Conservation (phyloP, 1,284 basidiomycete genomes). For the Trichosporon faecale region DNA sequence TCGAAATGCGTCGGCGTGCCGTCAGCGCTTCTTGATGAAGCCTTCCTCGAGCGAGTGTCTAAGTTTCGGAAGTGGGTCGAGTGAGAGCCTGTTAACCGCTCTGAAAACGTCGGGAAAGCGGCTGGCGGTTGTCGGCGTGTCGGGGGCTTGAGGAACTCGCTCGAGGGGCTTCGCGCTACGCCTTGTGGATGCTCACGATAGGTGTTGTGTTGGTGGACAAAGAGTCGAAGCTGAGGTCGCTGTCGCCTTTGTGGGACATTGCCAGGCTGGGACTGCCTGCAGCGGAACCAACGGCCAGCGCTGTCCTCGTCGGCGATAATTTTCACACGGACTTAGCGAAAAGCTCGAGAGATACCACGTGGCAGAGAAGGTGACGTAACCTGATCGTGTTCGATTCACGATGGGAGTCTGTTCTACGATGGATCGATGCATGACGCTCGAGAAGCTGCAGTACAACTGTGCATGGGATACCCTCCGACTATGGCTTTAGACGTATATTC, state of each 20-base stretch:
- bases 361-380: background rate
- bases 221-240: slow-evolving; percentile 10
- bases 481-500: too few relatives aligned
- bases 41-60: background rate
- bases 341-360: background rate
- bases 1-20: background rate
- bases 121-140: background rate
- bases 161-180: slow-evolving; percentile 8
- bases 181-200: slow-evolving; percentile 9
- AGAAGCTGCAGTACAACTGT: too few relatives aligned
- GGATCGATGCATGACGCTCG: too few relatives aligned
- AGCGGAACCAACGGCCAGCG: background rate
- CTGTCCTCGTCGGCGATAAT: background rate
- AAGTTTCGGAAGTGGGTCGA: background rate
- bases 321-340: background rate
- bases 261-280: background rate
- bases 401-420: too few relatives aligned
- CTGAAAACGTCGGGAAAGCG: background rate
- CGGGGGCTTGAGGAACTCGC: slow-evolving; percentile 3
- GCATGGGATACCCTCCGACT: too few relatives aligned
- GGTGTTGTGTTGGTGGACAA: slow-evolving; percentile 12
- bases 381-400: too few relatives aligned
- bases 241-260: background rate
- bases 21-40: slow-evolving; percentile 7
- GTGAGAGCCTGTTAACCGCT: background rate